Base-by-base conservation (phyloP, 148 eudicot species). In the Vaccinium corymbosum region DNA sequence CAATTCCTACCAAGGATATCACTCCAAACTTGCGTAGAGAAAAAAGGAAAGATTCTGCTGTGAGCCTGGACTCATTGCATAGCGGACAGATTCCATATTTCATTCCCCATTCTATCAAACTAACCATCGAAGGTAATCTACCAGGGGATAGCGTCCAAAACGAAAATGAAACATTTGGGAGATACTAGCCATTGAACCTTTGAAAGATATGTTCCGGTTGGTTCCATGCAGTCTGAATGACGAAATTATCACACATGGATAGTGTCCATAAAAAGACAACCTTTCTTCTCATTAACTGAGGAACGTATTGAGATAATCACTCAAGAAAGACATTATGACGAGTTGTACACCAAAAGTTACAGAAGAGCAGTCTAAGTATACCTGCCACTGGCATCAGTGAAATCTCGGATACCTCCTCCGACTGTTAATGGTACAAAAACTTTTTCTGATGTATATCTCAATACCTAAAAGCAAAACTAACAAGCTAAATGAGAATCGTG, bases 351-450 rank as follows among this genome's bases (percentile, higher is more conserved):
- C 51, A 53, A 59, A 81, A 25, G 38, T 61, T 1, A 80, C 50
- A 81, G 0, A 20, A 71, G 35, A 72, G 27, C 22, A 49, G 19
- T 84, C 62, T 71, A 53, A 52, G 64, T 51, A 14, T 89, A 95
- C 99, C 98, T 95, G 82, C 99, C 99, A 89, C 87, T 92, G 85
- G 88, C 95, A 91, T 97, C 99, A 81, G 97, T 95, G 83, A 95
- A 97, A 89, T 97, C 99, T 88, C 99, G 90, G 49, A 97, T 97
- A 77, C 99, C 99, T 82, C 99, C 99, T 71, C 99, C 99, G 83
- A 97, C 99, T 59, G 98, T 97, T 85, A 97, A 87, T 71, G 98
- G 99, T 79, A 97, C 99, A 87, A 97, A 97, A 83, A 93, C 94
- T 81, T 94, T 94, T 88, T 97, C 95, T 74, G 99, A 97, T 78